Base-by-base conservation (phyloP, 2,329 filamentous ascomycete species). In the Penicillium sclerotigenum region DNA sequence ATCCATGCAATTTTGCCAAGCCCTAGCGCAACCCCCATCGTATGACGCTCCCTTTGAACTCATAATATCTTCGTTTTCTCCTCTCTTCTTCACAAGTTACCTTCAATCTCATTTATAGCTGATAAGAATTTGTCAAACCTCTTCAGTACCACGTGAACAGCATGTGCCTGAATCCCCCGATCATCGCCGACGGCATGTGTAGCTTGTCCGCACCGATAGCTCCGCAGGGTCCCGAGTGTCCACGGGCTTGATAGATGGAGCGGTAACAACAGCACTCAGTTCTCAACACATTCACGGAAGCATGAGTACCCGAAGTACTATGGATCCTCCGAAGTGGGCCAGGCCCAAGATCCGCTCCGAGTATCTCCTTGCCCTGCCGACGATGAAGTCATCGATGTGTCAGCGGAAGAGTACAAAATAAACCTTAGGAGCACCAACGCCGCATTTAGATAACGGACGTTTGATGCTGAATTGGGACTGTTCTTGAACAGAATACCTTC, bases 321-420 rank as follows among this genome's bases (percentile, higher is more conserved):
- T 54, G 60, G 56, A 54, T 47, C 46, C 11, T 20, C 22, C 18
- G 2, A 34, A 37, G 57, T 60, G 61, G 62, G 53, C 31, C 49
- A 40, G 33, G 22, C 22, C 9, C 45, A 28, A 53, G 24, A 48
- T 58, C 48, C 58, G 56, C 54, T 57, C 60, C 60, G 62, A 41
- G 13, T 42, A 51, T 54, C 62, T 54, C 57, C 57, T 40, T 47
- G 29, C 24, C 22, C 34, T 46, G 11, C 54, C 46, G 52, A 60
- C 8, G 22, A 59, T 66, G 64, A 66, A 57, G 59, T 66, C 64
- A 65, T 65, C 51, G 24, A 56, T 60, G 41, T 60, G 62, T 66
- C 62, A 65, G 56, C 56, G 34, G 38, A 52, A 52, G 42, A n/a
- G 37, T 29, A n/a, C n/a, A n/a, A n/a, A n/a, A n/a, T n/a, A 50